Conservation (phyloP, 2,329 filamentous ascomycete genomes). For the Colletotrichum scovillei region DNA sequence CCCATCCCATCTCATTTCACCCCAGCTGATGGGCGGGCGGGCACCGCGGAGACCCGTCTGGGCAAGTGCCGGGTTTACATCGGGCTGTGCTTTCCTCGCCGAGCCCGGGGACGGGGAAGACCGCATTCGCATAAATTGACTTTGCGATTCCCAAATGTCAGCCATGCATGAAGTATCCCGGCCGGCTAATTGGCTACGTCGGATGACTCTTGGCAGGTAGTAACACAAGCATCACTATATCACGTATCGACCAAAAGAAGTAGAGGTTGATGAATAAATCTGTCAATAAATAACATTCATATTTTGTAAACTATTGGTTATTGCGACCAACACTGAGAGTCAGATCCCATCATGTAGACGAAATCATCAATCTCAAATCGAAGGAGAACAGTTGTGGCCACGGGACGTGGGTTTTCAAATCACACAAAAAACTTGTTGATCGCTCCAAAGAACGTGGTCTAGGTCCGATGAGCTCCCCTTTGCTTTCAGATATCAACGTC, state of each 20-base stretch:
- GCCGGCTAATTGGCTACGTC: not conserved
- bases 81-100: not conserved
- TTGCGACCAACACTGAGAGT: slow-evolving; percentile 35
- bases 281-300: slow-evolving; percentile 22
- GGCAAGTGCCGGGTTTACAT: slow-evolving; percentile 2
- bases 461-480: slow-evolving; percentile 32
- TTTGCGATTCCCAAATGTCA: not conserved
- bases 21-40: not conserved
- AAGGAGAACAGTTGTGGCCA: slow-evolving; percentile 27
- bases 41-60: not conserved
- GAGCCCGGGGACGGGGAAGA: not conserved
- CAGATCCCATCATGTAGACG: not conserved
- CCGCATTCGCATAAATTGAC: slow-evolving; percentile 12
- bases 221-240: not conserved
- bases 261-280: not conserved
- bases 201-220: not conserved
- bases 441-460: slow-evolving; percentile 47
- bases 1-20: not conserved
- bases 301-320: slow-evolving; percentile 32
- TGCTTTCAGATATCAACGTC: slow-evolving; percentile 26
- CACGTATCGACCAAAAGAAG: not conserved
- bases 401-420: slow-evolving; percentile 5
- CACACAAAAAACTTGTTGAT: slow-evolving; percentile 31
- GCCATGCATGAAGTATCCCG: not conserved
- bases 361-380: slow-evolving; percentile 20